Evolutionary conservation across 202 grass and related monocot genomes (phyloP), one percentile per base, ranked within the genome.

Genomic region (Zoysia matrella): DNA sequence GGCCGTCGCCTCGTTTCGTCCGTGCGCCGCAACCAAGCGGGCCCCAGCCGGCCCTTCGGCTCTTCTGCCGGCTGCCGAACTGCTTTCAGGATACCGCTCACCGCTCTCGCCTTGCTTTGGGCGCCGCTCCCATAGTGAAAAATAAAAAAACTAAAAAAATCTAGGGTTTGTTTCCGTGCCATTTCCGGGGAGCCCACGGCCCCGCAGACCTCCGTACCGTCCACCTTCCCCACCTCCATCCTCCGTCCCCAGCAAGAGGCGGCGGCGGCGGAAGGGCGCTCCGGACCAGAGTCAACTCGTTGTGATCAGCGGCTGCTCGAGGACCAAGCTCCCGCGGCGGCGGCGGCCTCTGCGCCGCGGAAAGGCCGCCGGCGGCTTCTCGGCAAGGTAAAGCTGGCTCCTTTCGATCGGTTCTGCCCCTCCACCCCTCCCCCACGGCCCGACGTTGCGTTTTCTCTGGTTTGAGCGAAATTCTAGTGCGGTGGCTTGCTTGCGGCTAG

Each of bases 141-240:
- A 60, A 8, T 41, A 41, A 40, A 16, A 5, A 39, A n/a, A 15
- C 13, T 22, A 22, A 22, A 79, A 52, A 77, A 76, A 36, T 69
- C 77, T 81, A 86, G 84, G 77, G 77, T 81, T 86, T 68, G 63
- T 80, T 75, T 22, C 71, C 55, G 11, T 67, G 75, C 53, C 84
- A 52, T 81, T 86, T 75, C 77, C 39, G 47, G 53, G 77, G 39
- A 75, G n/a, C 62, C 57, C 48, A 80, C 45, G 15, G 45, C 62
- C 61, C 61, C 46, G 51, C 39, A 42, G 11, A 61, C 8, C 70
- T 7, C 69, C 54, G 68, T 79, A 60, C 60, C 22, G 22, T 65
- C 68, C 75, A 50, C 69, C 7, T 49, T 44, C 18, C 18, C 44
- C 65, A 2, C 43, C 2, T n/a, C 13, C 71, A 12, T 13, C 4